Evolutionary conservation across 2,329 filamentous ascomycete genomes (phyloP).

Genomic region (Monosporascus sp.): DNA sequence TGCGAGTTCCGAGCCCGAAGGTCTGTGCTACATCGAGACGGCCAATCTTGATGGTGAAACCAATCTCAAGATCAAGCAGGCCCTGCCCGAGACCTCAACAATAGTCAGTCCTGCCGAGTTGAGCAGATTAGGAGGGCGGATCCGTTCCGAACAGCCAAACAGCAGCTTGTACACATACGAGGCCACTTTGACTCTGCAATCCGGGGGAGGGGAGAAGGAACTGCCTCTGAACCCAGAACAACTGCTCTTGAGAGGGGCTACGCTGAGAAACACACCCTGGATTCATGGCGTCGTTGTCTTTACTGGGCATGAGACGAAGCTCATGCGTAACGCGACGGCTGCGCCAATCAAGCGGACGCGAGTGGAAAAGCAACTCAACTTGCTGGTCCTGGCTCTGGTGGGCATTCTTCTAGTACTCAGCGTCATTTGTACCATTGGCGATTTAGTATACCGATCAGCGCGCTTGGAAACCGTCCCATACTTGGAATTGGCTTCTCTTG

Average conservation of each 20-base stretch:
- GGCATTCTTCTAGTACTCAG: constrained; percentile 78
- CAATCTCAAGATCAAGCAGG: constrained; percentile 98
- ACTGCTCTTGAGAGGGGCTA: constrained; percentile 85
- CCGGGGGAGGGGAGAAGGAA: constrained; percentile 89
- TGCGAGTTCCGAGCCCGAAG: constrained; percentile 93
- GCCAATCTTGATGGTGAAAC: constrained; percentile 97
- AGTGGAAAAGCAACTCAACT: constrained; percentile 89
- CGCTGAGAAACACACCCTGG: constrained; percentile 93
- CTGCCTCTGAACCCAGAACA: constrained; percentile 87
- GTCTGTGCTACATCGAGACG: constrained; percentile 97
- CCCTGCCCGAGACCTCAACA: constrained; percentile 81
- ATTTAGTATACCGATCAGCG: constrained; percentile 71
- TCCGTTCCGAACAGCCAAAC: constrained; percentile 95
- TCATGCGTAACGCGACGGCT: constrained; percentile 97
- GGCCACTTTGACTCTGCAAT: constrained; percentile 85
- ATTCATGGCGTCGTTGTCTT: constrained; percentile 95
- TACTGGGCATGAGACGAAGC: constrained; percentile 94
- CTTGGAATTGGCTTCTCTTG: constrained; percentile 59
- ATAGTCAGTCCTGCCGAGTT: constrained; percentile 84
- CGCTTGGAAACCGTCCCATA: constrained; percentile 62
- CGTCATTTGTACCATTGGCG: constrained; percentile 84
- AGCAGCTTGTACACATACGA: constrained; percentile 98
- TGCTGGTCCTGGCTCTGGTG: constrained; percentile 85
- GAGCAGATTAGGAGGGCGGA: constrained; percentile 74
- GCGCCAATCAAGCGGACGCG: constrained; percentile 97